phyloP scores from a whole-genome alignment of 106 monocot genomes.

The Xerophyta viscosa region DNA sequence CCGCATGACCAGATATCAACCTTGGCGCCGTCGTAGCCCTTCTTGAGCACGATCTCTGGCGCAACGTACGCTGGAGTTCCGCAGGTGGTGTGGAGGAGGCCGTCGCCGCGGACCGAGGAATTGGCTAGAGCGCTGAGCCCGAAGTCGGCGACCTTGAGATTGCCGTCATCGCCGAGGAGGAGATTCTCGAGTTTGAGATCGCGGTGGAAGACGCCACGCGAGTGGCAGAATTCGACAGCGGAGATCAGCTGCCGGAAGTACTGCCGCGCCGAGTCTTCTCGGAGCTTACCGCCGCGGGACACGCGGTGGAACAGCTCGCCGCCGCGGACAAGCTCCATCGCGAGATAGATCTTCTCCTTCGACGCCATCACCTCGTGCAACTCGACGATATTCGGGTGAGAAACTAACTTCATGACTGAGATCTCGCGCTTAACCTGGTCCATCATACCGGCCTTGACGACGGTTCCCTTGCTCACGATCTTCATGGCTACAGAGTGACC shows the following conservation, averaged over 20 bases:
- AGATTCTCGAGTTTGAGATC: conserved; percentile 73
- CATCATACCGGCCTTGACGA: conserved; percentile 44
- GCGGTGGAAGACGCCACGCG: conserved; percentile 63
- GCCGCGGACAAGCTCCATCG: conserved; percentile 62
- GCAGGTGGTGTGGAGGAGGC: conserved; percentile 60
- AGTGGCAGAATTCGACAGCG: conserved; percentile 62
- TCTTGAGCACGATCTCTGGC: conserved; percentile 53
- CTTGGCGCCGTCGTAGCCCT: conserved; percentile 67
- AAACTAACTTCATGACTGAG: conserved; percentile 61
- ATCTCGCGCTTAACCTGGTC: conserved; percentile 76
- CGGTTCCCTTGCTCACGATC: conserved; percentile 54
- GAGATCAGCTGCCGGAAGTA: conserved; percentile 72
- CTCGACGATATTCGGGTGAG: conserved; percentile 68
- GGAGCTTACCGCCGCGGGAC: conserved; percentile 26
- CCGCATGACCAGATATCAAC: conserved; percentile 77
- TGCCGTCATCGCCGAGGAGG: conserved; percentile 37
- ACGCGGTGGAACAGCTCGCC: conserved; percentile 52
- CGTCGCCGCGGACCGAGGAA: conserved; percentile 26
- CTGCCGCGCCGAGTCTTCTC: conserved; percentile 32
- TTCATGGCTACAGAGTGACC: conserved; percentile 45
- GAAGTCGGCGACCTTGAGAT: conserved; percentile 66
- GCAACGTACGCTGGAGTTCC: conserved; percentile 70
- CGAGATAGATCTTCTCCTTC: conserved; percentile 53
- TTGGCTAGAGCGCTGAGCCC: conserved; percentile 58
- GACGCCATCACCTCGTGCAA: conserved; percentile 69